Evolutionary conservation across 352 stramenopile genomes (phyloP).

Genomic region (Globisporangium heterothallicum): DNA sequence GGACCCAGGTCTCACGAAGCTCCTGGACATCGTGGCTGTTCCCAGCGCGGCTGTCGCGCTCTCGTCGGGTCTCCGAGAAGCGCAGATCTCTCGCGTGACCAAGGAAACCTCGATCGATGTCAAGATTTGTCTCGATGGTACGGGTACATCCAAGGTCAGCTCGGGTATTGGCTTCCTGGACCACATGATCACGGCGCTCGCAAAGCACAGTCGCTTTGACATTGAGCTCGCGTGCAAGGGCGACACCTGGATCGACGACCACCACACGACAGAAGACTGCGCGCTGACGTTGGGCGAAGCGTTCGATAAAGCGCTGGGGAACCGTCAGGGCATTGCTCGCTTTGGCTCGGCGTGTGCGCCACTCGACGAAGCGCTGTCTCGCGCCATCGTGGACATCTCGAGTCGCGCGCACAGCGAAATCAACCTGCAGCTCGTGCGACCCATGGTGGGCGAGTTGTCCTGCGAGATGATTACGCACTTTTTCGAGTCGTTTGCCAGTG

Average conservation of each 20-base stretch:
- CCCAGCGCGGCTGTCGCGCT: not conserved
- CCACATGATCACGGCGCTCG: conserved; percentile 86
- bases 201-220: conserved; percentile 90
- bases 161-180: conserved; percentile 92
- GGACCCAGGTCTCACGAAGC: conserved; percentile 65
- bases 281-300: conserved; percentile 91
- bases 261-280: conserved; percentile 95
- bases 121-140: conserved; percentile 83
- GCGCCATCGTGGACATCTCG: conserved; percentile 93
- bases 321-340: conserved; percentile 82
- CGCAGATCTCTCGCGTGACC: conserved; percentile 72
- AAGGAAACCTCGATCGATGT: conserved; percentile 95
- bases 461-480: conserved; percentile 96
- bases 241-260: conserved; percentile 95
- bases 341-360: conserved; percentile 87
- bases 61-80: conserved; percentile 20
- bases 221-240: conserved; percentile 87
- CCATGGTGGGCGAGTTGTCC: conserved; percentile 84
- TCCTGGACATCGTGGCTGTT: conserved; percentile 73
- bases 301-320: conserved; percentile 89
- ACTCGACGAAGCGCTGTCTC: conserved; percentile 87
- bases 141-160: conserved; percentile 75
- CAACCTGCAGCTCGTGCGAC: conserved; percentile 79
- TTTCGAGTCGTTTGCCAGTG: conserved; percentile 91
- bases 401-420: conserved; percentile 90